Conservation (phyloP, 2,329 filamentous ascomycete species). For the Aspergillus tubingensis region DNA sequence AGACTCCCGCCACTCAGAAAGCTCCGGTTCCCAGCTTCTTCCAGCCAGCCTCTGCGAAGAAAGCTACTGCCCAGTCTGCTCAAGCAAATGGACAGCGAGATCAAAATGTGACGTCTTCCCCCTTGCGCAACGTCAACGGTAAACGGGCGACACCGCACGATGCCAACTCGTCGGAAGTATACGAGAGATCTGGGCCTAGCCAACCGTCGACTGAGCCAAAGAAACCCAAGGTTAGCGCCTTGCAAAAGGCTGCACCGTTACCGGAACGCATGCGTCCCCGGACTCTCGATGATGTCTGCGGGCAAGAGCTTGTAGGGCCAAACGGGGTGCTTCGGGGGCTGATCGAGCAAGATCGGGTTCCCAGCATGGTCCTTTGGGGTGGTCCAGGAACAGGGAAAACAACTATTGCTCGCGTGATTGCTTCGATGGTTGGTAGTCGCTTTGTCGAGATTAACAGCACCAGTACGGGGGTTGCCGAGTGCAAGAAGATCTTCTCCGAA, state of each 20-base stretch:
- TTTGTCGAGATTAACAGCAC: slow-evolving; percentile 98
- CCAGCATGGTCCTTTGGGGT: slow-evolving; percentile 89
- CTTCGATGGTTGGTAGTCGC: slow-evolving; percentile 74
- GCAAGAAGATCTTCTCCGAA: slow-evolving; percentile 87
- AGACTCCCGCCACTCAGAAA: slow-evolving; percentile 38
- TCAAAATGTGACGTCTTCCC: slow-evolving; percentile 26
- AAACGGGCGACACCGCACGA: slow-evolving; percentile 37
- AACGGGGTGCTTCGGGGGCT: slow-evolving; percentile 81
- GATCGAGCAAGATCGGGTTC: slow-evolving; percentile 81
- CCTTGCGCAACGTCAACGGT: slow-evolving; percentile 29
- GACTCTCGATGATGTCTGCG: slow-evolving; percentile 80
- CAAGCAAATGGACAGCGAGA: slow-evolving; percentile 28
- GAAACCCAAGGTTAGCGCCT: slow-evolving; percentile 64
- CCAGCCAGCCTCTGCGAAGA: slow-evolving; percentile 51
- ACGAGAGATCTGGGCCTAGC: slow-evolving; percentile 21
- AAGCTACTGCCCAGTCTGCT: slow-evolving; percentile 39
- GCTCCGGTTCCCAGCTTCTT: slow-evolving; percentile 57
- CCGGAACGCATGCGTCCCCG: slow-evolving; percentile 91
- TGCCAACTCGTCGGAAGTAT: slow-evolving; percentile 24
- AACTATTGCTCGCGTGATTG: slow-evolving; percentile 86
- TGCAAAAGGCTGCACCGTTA: slow-evolving; percentile 74
- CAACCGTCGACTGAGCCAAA: slow-evolving; percentile 52
- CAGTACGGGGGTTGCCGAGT: slow-evolving; percentile 81
- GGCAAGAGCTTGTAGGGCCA: slow-evolving; percentile 86
- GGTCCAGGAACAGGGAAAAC: slow-evolving; percentile 54